Conservation (phyloP, 495 filamentous ascomycete species). For the Aspergillus ostianus region DNA sequence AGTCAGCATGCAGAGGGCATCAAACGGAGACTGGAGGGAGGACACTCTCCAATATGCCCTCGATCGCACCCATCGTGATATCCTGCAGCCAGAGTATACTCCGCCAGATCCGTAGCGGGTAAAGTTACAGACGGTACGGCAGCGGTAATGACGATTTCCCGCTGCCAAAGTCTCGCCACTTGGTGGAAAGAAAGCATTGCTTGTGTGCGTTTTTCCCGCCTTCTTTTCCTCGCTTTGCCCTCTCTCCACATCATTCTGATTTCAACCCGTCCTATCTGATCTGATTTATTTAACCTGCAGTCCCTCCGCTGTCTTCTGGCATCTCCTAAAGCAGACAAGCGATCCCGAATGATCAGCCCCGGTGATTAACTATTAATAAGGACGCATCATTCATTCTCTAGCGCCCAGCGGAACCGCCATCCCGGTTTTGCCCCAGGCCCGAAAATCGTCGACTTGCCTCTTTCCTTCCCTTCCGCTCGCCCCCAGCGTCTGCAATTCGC, state of each 20-base stretch:
- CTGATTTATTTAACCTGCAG: not conserved
- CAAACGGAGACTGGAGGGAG: no score
- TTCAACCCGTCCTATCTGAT: constrained; percentile 2
- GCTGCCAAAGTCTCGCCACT: constrained; percentile 3
- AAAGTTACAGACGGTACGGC: constrained; percentile 18
- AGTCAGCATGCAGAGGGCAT: constrained; percentile 1
- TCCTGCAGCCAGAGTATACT: no score
- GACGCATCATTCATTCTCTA: constrained; percentile 14
- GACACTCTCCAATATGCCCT: no score
- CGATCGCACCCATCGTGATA: no score
- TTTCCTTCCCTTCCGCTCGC: constrained; percentile 3
- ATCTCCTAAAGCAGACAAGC: constrained; percentile 9
- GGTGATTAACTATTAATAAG: constrained; percentile 1
- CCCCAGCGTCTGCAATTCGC: no score
- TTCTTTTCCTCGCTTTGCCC: not conserved
- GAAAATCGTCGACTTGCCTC: constrained; percentile 16
- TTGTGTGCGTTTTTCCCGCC: not conserved
- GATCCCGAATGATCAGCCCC: constrained; percentile 11
- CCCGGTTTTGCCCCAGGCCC: constrained; percentile 29
- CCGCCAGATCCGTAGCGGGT: not conserved
- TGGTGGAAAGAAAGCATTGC: no score
- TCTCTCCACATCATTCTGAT: not conserved
- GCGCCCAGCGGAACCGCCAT: constrained; percentile 24
- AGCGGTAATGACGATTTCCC: constrained; percentile 13
- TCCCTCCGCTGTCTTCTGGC: not conserved